Conservation (phyloP, 495 filamentous ascomycete species). For the Paragyromitra xinjiangensis region DNA sequence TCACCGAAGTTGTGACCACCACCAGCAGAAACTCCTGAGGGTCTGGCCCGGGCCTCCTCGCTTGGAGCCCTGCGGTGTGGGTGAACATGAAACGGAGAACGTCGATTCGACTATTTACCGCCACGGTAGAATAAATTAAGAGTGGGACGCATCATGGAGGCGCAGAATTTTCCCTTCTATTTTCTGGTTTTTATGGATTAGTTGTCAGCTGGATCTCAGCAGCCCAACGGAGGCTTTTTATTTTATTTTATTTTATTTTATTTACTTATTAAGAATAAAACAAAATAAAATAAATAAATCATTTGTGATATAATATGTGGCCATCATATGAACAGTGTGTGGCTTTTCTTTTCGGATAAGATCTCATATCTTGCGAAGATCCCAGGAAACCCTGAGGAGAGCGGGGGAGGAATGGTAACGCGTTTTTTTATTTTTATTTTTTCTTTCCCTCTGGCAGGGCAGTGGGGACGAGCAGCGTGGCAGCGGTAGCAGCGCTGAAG, state of each 20-base stretch:
- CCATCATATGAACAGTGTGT: conserved; percentile 29
- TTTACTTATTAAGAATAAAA: conserved; percentile 13
- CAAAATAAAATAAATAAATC: conserved; percentile 34
- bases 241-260: too few species aligned
- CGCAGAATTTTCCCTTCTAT: neutral
- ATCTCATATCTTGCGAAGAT: conserved; percentile 34
- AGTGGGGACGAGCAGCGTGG: neutral
- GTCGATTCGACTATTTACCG: conserved; percentile 34
- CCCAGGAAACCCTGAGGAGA: neutral
- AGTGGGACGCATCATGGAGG: conserved; percentile 21
- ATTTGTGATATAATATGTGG: conserved; percentile 29
- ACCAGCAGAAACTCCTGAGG: neutral
- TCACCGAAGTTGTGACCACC: conserved; percentile 39
- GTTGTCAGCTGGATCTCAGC: conserved; percentile 10
- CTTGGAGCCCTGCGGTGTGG: conserved; percentile 30
- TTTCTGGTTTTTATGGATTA: conserved; percentile 4
- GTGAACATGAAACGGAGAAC: conserved; percentile 39
- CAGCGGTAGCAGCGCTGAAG: conserved; percentile 2
- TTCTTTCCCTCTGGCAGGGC: neutral
- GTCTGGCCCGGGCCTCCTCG: conserved; percentile 26
- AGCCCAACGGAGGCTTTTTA: conserved; percentile 6
- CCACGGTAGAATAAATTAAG: conserved; percentile 37
- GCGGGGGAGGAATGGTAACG: neutral
- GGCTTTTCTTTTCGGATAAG: conserved; percentile 9
- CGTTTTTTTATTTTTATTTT: too few species aligned